Conservation (phyloP, 2,329 filamentous ascomycete species). For the Leptographium lundbergii region DNA sequence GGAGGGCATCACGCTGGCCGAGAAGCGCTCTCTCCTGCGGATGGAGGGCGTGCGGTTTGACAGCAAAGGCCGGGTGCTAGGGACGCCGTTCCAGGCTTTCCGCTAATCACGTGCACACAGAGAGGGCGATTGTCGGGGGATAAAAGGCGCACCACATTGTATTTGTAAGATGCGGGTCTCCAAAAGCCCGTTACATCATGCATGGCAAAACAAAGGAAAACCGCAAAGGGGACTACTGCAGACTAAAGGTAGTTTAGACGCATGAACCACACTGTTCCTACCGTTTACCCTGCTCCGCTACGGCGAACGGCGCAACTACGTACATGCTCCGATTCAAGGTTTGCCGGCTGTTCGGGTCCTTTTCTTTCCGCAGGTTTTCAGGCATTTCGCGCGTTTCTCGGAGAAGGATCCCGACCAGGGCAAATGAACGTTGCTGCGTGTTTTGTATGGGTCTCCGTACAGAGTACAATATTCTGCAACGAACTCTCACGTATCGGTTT, state of each 20-base stretch:
- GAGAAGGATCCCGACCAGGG: too few relatives aligned
- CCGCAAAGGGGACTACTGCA: not conserved
- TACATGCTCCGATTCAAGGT: not conserved
- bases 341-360: not conserved
- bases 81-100: slow-evolving; percentile 38
- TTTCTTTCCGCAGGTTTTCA: not conserved
- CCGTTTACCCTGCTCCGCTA: not conserved
- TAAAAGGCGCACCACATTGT: not conserved
- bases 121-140: not conserved
- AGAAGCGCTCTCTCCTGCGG: slow-evolving; percentile 49
- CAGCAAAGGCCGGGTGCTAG: slow-evolving; percentile 44
- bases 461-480: too few relatives aligned
- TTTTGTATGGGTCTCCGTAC: too few relatives aligned
- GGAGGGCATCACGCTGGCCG: slow-evolving; percentile 52
- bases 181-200: too few relatives aligned
- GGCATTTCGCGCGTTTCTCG: too few relatives aligned
- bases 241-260: not conserved
- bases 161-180: not conserved
- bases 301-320: not conserved
- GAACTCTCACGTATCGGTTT: too few relatives aligned
- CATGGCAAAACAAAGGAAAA: too few relatives aligned
- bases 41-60: slow-evolving; percentile 55
- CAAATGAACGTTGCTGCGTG: too few relatives aligned
- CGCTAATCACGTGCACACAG: not conserved
- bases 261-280: not conserved